Evolutionary conservation across 176 grass and related monocot species (phyloP), one percentile per base, ranked within the genome.

Genomic region (Eleusine indica): DNA sequence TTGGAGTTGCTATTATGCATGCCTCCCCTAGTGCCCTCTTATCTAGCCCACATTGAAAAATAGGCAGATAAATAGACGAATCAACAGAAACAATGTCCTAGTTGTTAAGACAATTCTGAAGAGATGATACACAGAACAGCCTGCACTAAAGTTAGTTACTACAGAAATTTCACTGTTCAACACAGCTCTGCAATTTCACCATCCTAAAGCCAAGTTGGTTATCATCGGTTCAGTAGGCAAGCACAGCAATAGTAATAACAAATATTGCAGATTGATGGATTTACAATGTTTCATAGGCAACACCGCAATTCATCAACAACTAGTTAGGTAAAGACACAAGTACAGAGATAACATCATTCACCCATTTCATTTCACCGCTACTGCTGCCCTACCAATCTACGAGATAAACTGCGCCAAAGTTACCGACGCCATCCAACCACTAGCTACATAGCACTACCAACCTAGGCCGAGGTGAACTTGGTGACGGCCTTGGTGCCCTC

Each of bases 401-500:
- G 0, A 56, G 69, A 83, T 22, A 74, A 66, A 49, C 16, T 65
- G 29, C 65, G 70, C 43, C 64, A 28, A 38, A 22, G 0, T 29
- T 67, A 80, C 32, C 65, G 54, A 67, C 64, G 65, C 3, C n/a
- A 65, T 1, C 40, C 22, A 48, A 19, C 7, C 4, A 38, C 42
- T n/a, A 67, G 22, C 14, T 35, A 35, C 32, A 35, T 35, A 35
- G 19, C 7, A 58, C 8, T 2, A 11, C 25, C 47, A 28, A 15
- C 32, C 71, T 76, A 87, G 18, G 85, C 47, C 1, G 85, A 87
- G 14, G 91, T 87, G 73, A 90, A 93, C 76, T 92, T 92, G 74
- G 91, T 92, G 74, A 92, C 87, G 32, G 84, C 91, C 81, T 93
- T 93, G 51, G 91, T 93, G 68, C 87, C 91, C 82, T 93, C 85